Percentiles rank a stretch among this genome's conserved stretches.
Conservation (phyloP, 2,329 filamentous ascomycete species). For the Pseudophaeomoniella oleicola region DNA sequence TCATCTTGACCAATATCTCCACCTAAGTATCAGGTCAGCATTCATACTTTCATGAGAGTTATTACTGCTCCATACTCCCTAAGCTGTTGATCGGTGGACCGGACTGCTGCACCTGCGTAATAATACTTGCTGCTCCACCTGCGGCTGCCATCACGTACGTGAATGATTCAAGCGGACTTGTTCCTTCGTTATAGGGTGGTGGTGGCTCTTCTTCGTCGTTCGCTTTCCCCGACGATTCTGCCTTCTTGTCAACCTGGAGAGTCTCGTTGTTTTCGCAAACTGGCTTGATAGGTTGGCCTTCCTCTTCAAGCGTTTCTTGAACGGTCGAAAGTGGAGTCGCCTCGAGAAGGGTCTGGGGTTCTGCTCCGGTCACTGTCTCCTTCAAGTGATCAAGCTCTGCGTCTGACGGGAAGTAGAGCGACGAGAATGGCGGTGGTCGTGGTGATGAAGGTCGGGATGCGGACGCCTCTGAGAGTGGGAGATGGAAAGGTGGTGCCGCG, state of each 20-base stretch:
- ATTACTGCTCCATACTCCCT: constrained; percentile 46
- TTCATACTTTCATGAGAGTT: constrained; percentile 5
- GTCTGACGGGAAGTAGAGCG: constrained; percentile 41
- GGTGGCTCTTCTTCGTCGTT: constrained; percentile 77
- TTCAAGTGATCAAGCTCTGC: constrained; percentile 22
- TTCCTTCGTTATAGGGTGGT: constrained; percentile 89
- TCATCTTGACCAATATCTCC: constrained; percentile 13
- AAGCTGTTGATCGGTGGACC: constrained; percentile 80
- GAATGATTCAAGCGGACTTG: constrained; percentile 81
- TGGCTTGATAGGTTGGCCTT: constrained; percentile 31
- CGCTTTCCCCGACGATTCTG: constrained; percentile 56
- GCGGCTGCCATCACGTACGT: constrained; percentile 96
- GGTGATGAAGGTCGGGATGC: constrained; percentile 37
- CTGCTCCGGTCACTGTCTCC: constrained; percentile 30
- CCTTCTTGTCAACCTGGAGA: constrained; percentile 69
- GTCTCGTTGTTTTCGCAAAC: constrained; percentile 70
- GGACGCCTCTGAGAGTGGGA: constrained; percentile 23
- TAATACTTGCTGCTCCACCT: constrained; percentile 93
- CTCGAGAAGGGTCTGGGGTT: constrained; percentile 31
- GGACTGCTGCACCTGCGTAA: constrained; percentile 95
- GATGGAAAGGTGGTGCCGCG: constrained; percentile 23
- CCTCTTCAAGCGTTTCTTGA: constrained; percentile 30
- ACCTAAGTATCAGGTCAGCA: constrained; percentile 2
- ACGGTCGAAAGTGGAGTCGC: constrained; percentile 37
- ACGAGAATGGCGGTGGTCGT: constrained; percentile 48